phyloP scores from a whole-genome alignment of 192 early-diverging fungal genomes.

The Umbelopsis ramanniana region DNA sequence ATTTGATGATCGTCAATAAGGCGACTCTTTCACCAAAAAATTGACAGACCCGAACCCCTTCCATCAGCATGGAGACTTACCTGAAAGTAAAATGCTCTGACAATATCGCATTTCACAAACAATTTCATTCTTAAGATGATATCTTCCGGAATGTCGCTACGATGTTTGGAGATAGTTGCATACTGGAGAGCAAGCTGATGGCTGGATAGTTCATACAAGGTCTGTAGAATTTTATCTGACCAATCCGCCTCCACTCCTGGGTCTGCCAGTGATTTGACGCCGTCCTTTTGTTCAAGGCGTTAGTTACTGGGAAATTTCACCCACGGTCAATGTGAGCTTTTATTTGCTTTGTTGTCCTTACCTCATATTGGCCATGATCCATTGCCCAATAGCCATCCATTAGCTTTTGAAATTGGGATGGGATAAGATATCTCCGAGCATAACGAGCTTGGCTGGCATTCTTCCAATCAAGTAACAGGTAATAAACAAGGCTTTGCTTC shows the following conservation, averaged over 20 bases:
- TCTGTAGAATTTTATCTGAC: slow-evolving; percentile 16
- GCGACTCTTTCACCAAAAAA: neutral
- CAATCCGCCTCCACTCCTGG: slow-evolving; percentile 27
- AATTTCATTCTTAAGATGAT: slow-evolving; percentile 22
- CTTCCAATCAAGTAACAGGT: slow-evolving; percentile 18
- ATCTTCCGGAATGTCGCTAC: neutral
- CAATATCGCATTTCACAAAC: slow-evolving; percentile 13
- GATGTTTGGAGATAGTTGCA: slow-evolving; percentile 8
- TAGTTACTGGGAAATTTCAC: neutral
- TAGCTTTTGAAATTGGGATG: neutral
- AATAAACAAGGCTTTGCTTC: slow-evolving; percentile 22
- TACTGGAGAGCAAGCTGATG: slow-evolving; percentile 5
- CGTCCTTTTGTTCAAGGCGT: neutral
- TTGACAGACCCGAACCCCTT: slow-evolving; percentile 11
- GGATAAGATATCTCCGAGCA: slow-evolving; percentile 18
- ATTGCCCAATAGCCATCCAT: slow-evolving; percentile 27
- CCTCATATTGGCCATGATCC: slow-evolving; percentile 24
- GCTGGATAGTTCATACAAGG: neutral
- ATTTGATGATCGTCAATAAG: slow-evolving; percentile 1
- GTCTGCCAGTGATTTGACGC: slow-evolving; percentile 10
- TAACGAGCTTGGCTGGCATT: slow-evolving; percentile 16
- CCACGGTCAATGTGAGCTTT: neutral
- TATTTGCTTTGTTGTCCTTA: neutral
- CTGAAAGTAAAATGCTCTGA: slow-evolving; percentile 22
- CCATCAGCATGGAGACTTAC: slow-evolving; percentile 2